phyloP scores from a whole-genome alignment of 2,329 filamentous ascomycete species.

The Thielaviopsis musarum region DNA sequence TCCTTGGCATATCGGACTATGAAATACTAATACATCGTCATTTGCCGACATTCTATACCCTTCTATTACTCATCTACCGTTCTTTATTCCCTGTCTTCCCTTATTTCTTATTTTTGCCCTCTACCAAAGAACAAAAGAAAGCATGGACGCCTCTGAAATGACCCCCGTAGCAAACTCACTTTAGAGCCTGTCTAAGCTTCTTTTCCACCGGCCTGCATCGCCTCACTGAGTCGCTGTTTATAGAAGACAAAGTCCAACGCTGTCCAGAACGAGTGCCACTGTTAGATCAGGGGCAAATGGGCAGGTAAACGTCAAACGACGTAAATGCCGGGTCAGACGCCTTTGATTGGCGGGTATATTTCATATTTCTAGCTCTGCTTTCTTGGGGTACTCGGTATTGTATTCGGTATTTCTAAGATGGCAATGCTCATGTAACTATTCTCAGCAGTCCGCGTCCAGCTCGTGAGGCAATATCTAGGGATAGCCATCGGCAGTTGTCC shows the following conservation, averaged over 20 bases:
- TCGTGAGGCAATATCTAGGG: background rate
- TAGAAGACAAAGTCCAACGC: background rate
- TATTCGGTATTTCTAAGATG: background rate
- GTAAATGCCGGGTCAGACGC: background rate
- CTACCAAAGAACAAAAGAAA: background rate
- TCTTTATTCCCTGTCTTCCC: background rate
- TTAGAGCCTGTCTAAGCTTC: background rate
- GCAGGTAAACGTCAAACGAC: background rate
- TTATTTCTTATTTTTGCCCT: background rate
- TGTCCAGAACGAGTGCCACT: background rate
- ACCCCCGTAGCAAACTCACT: background rate
- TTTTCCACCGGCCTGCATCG: background rate
- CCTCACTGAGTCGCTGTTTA: background rate
- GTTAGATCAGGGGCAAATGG: background rate
- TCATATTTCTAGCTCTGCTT: background rate
- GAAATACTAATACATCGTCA: background rate
- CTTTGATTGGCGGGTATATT: background rate
- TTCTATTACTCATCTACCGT: background rate
- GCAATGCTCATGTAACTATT: background rate
- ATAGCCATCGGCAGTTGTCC: background rate
- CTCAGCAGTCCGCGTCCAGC: background rate
- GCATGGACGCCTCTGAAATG: background rate
- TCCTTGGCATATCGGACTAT: background rate
- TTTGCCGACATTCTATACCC: background rate
- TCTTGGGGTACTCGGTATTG: background rate